Percentiles rank a stretch among this genome's conserved stretches.
These are phyloP conservation scores for Ceratobasidium sp. DNA, from an alignment of 1,284 basidiomycete genomes.

Conservation along the genomic window DNA sequence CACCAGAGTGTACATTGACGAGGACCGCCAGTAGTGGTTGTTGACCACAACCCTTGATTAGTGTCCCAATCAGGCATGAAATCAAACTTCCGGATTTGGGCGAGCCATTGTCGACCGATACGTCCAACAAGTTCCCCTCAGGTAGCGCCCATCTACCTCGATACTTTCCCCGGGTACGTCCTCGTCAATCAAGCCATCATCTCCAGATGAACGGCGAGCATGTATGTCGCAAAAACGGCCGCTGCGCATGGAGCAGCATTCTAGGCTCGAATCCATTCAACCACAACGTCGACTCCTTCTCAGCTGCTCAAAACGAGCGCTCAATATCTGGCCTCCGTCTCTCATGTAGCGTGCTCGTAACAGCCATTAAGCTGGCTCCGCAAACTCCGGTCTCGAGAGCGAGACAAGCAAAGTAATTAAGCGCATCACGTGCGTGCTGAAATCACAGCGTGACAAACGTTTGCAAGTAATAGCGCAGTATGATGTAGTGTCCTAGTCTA, in stretches of 20 bases:
- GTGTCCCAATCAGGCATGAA: not conserved
- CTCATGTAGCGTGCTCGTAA: not conserved
- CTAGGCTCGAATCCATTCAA: not conserved
- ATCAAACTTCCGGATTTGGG: constrained; percentile 28
- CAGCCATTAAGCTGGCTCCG: not conserved
- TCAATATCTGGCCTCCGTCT: constrained; percentile 25
- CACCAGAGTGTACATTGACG: constrained; percentile 8
- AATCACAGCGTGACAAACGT: no score
- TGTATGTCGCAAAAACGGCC: constrained; percentile 9
- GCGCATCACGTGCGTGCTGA: not conserved
- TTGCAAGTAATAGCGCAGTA: not conserved
- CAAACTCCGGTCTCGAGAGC: no score
- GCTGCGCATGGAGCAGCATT: not conserved
- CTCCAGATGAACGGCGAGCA: constrained; percentile 1
- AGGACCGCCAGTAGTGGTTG: not conserved
- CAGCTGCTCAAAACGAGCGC: constrained; percentile 5
- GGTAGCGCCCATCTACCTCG: constrained; percentile 16
- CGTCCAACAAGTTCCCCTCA: not conserved
- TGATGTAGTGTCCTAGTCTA: constrained; percentile 6
- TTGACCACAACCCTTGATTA: constrained; percentile 20
- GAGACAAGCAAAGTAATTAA: no score
- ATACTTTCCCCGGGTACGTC: constrained; percentile 26
- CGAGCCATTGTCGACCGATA: constrained; percentile 28
- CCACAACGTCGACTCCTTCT: not conserved
- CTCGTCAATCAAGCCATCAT: constrained; percentile 1